These are phyloP conservation scores for Isabelozyma pseudorhagii DNA, from an alignment of 805 yeast genomes.

Conservation along the genomic window DNA sequence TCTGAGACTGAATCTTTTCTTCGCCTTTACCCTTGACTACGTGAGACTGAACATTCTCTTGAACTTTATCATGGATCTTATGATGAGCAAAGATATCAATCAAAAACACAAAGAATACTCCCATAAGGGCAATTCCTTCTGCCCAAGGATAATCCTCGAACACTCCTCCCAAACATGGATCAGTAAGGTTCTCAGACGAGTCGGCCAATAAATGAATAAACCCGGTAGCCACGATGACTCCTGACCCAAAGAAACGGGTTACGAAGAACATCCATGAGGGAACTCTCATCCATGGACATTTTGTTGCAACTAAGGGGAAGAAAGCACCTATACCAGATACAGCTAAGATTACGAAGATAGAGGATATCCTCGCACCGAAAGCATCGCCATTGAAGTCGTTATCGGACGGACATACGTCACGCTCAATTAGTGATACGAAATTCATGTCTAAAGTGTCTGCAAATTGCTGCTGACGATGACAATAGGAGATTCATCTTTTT, in stretches of 20 bases:
- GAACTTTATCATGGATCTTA: conserved; percentile 5
- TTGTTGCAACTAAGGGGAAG: conserved; percentile 24
- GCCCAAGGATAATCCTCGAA: conserved; percentile 29
- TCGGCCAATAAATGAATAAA: conserved; percentile 34
- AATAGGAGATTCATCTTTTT: neutral
- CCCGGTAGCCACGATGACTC: conserved; percentile 35
- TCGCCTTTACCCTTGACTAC: conserved; percentile 11
- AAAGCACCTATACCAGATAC: conserved; percentile 28
- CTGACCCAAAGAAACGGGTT: conserved; percentile 29
- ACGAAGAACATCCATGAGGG: conserved; percentile 26
- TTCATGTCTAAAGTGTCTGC: neutral
- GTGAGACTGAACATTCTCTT: neutral
- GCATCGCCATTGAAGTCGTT: conserved; percentile 20
- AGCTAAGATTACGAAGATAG: conserved; percentile 28
- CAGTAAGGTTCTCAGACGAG: conserved; percentile 18
- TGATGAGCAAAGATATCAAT: conserved; percentile 24
- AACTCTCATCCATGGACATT: conserved; percentile 14
- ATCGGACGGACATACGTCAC: conserved; percentile 8
- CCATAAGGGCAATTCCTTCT: conserved; percentile 29
- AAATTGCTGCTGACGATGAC: neutral
- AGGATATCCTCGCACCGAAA: conserved; percentile 22
- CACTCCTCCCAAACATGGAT: conserved; percentile 26
- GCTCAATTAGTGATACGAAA: neutral
- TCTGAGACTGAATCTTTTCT: conserved; percentile 42
- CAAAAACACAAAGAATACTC: conserved; percentile 26